These are phyloP conservation scores for Lipomyces spencermartinsiae DNA, from an alignment of 805 yeast species.

Conservation along the genomic window DNA sequence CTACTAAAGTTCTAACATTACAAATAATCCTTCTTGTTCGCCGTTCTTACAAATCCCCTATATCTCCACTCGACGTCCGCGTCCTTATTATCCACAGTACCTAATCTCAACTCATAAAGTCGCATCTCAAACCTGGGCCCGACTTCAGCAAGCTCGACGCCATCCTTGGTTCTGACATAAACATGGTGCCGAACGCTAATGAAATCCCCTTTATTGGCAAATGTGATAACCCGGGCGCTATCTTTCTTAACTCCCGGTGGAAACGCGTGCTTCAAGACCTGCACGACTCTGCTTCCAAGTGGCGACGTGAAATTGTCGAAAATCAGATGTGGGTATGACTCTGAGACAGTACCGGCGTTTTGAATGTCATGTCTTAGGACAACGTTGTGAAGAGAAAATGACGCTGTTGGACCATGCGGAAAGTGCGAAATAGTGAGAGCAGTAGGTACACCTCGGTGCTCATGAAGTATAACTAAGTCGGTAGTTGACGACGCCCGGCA, in stretches of 20 bases:
- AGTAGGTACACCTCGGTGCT: slow-evolving; percentile 98
- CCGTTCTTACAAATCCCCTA: slow-evolving; percentile 92
- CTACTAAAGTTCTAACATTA: slow-evolving; percentile 32
- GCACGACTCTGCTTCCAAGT: slow-evolving; percentile 81
- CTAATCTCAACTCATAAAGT: slow-evolving; percentile 82
- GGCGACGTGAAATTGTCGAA: slow-evolving; percentile 86
- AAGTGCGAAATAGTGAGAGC: slow-evolving; percentile 90
- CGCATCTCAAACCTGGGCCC: slow-evolving; percentile 99
- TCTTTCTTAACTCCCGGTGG: slow-evolving; percentile 97
- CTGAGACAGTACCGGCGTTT: slow-evolving; percentile 85
- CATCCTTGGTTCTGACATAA: slow-evolving; percentile 84
- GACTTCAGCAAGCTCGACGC: slow-evolving; percentile 90
- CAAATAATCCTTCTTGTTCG: slow-evolving; percentile 90
- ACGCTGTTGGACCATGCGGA: slow-evolving; percentile 98
- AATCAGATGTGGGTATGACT: slow-evolving; percentile 90
- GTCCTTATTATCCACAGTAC: slow-evolving; percentile 92
- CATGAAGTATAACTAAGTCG: slow-evolving; percentile 86
- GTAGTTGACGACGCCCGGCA: slow-evolving; percentile 82
- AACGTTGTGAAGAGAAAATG: slow-evolving; percentile 92
- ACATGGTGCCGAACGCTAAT: slow-evolving; percentile 95
- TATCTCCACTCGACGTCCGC: slow-evolving; percentile 98
- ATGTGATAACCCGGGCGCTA: slow-evolving; percentile 88
- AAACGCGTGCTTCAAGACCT: slow-evolving; percentile 83
- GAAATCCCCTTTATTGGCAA: slow-evolving; percentile 87
- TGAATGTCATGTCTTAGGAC: slow-evolving; percentile 90